Conservation (phyloP, 192 early-diverging fungal species). For the Pecoramyces ruminantium region DNA sequence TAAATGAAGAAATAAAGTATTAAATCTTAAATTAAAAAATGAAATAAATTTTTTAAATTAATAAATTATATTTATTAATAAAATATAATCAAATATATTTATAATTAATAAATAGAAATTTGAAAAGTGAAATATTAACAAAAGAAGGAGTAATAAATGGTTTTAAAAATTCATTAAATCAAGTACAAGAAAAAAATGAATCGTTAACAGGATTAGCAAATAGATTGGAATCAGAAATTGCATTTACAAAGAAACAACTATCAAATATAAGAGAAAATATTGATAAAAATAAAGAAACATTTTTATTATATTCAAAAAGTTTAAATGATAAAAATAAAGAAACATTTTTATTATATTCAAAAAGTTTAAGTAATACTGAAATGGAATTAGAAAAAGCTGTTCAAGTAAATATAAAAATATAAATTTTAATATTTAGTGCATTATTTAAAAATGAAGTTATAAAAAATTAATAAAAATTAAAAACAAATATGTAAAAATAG, state of each 20-base stretch:
- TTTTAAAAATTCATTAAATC: slow-evolving; percentile 18
- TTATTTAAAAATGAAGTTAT: no score
- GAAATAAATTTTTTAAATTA: neutral
- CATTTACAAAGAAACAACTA: slow-evolving; percentile 27
- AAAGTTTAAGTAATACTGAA: slow-evolving; percentile 27
- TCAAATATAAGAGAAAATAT: slow-evolving; percentile 16
- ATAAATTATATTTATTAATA: no score
- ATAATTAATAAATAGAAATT: slow-evolving; percentile 10
- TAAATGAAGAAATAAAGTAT: slow-evolving; percentile 6
- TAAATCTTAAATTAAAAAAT: slow-evolving; percentile 3
- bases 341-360: slow-evolving; percentile 21
- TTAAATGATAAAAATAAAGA: slow-evolving; percentile 27
- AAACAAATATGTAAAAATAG: neutral
- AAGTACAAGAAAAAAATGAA: slow-evolving; percentile 29
- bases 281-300: slow-evolving; percentile 25
- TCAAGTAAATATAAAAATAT: slow-evolving; percentile 7
- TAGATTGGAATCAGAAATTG: slow-evolving; percentile 28
- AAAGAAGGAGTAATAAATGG: slow-evolving; percentile 29
- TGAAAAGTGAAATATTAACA: slow-evolving; percentile 18
- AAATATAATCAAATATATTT: no score
- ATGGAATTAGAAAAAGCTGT: slow-evolving; percentile 18
- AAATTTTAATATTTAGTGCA: no score
- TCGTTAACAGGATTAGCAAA: slow-evolving; percentile 25
- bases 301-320: slow-evolving; percentile 21
- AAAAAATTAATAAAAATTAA: no score